A percentile compares a stretch with the other conserved stretches of the same genome.
Evolutionary conservation across 805 yeast genomes (phyloP).

Genomic region (Wickerhamiella kazuoi): DNA sequence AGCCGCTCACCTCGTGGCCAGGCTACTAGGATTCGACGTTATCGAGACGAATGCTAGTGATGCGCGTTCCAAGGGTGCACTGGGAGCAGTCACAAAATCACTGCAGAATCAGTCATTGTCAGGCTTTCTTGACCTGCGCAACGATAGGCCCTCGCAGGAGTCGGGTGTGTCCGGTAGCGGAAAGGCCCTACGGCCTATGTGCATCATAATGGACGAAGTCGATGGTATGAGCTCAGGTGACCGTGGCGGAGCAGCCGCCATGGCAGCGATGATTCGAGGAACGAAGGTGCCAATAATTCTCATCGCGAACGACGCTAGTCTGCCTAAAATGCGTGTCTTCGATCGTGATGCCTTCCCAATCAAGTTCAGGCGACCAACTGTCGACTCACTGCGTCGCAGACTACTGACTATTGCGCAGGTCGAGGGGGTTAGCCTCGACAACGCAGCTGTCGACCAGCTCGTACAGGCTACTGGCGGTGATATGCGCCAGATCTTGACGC

Average conservation of each 20-base stretch:
- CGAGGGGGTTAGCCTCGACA: slow-evolving; percentile 66
- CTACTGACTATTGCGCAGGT: slow-evolving; percentile 78
- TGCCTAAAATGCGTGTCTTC: slow-evolving; percentile 93
- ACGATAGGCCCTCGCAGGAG: slow-evolving; percentile 23
- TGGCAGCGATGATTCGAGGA: slow-evolving; percentile 69
- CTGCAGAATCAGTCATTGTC: slow-evolving; percentile 67
- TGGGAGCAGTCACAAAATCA: slow-evolving; percentile 55
- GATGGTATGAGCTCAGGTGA: slow-evolving; percentile 99
- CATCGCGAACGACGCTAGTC: slow-evolving; percentile 80
- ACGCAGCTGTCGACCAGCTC: slow-evolving; percentile 63
- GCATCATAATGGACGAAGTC: slow-evolving; percentile 93
- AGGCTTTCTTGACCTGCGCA: slow-evolving; percentile 41
- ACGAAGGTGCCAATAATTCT: slow-evolving; percentile 82
- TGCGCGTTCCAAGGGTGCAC: slow-evolving; percentile 65
- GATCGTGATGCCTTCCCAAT: slow-evolving; percentile 66
- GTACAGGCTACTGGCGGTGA: slow-evolving; percentile 78
- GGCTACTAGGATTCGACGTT: slow-evolving; percentile 58
- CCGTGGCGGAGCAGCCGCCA: slow-evolving; percentile 93
- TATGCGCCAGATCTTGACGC: slow-evolving; percentile 82
- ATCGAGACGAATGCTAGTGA: slow-evolving; percentile 82
- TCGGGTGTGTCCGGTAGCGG: not conserved
- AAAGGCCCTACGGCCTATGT: slow-evolving; percentile 37
- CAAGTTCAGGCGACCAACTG: slow-evolving; percentile 78
- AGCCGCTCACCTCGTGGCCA: slow-evolving; percentile 70
- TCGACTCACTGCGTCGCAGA: slow-evolving; percentile 62